Evolutionary conservation across 768 basidiomycete genomes (phyloP).

Genomic region (Mycena latifolia): DNA sequence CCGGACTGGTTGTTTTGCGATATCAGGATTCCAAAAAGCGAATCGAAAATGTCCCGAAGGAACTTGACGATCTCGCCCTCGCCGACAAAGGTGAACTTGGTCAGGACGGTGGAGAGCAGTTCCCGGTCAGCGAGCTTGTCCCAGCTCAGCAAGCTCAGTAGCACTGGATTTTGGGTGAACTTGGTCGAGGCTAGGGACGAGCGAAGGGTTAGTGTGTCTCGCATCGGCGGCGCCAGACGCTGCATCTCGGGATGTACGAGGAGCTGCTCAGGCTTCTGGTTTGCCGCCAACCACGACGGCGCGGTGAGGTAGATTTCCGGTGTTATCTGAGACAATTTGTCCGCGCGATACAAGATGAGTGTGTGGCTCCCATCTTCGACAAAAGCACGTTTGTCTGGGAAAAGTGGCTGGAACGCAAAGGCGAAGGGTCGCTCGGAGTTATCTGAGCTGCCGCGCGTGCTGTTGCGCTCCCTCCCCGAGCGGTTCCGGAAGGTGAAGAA

Average conservation of each 20-base stretch:
- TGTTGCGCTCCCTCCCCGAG: constrained; percentile 60
- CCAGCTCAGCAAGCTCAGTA: constrained; percentile 88
- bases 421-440: constrained; percentile 84
- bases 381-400: constrained; percentile 80
- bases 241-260: constrained; percentile 69
- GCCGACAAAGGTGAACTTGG: constrained; percentile 91
- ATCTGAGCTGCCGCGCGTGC: constrained; percentile 53
- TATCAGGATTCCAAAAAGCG: constrained; percentile 89
- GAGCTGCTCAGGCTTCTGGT: constrained; percentile 73
- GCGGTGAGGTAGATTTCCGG: constrained; percentile 80
- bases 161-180: constrained; percentile 90
- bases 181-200: constrained; percentile 93
- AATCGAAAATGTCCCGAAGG: constrained; percentile 90
- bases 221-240: constrained; percentile 74
- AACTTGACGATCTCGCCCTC: constrained; percentile 97
- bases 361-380: constrained; percentile 92
- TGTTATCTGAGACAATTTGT: constrained; percentile 71
- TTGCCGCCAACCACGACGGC: constrained; percentile 68
- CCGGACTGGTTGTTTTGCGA: constrained; percentile 80
- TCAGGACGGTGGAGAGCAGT: constrained; percentile 76
- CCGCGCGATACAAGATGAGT: constrained; percentile 86
- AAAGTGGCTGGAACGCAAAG: constrained; percentile 92
- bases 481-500: constrained; percentile 95
- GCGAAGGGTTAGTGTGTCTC: constrained; percentile 85
- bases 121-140: constrained; percentile 75